Base-by-base conservation (phyloP, 441 rosid species). In the Omphalea diandra region DNA sequence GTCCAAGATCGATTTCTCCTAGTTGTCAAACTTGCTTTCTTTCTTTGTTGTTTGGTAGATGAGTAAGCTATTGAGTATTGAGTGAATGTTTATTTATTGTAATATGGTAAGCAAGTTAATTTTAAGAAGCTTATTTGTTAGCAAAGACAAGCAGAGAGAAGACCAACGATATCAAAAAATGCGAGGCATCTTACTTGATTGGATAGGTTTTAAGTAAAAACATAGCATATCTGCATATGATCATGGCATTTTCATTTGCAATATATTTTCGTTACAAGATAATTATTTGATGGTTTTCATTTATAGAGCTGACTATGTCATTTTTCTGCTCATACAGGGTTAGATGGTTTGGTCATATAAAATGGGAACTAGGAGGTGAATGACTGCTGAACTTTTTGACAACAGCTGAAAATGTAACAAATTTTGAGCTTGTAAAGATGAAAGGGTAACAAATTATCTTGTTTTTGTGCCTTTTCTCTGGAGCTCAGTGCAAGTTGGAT, bases 401-500 rank as follows among this genome's bases (percentile, higher is more conserved):
- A 54, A 70, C 68, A 61, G 76, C 67, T 65, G 75, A 76, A 77
- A 68, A 35, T 76, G 57, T 68, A 55, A 47, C 27, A 22, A 68
- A 70, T 38, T 52, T 31, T 72, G 77, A 69, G 63, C 69, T 53
- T 67, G 62, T 77, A 72, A 76, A 70, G 82, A 73, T 55, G 67
- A 79, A 77, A 75, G 80, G 83, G 78, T 82, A 79, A 67, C 75
- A 64, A 56, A 75, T 69, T 68, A 41, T 73, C 67, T 70, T 74
- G 58, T 61, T 81, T 67, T 68, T 65, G 75, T 70, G 64, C 75
- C 75, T 65, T 73, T 72, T 68, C 41, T 81, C 73, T 55, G 71
- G 73, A 68, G 55, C 63, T 71, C 61, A 46, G 33, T 56, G 59
- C 50, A 53, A 52, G 75, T 57, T 40, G 55, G 75, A 74, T 49